Evolutionary conservation across 176 grass and related monocot species (phyloP).

Genomic region (Cenchrus americanus): DNA sequence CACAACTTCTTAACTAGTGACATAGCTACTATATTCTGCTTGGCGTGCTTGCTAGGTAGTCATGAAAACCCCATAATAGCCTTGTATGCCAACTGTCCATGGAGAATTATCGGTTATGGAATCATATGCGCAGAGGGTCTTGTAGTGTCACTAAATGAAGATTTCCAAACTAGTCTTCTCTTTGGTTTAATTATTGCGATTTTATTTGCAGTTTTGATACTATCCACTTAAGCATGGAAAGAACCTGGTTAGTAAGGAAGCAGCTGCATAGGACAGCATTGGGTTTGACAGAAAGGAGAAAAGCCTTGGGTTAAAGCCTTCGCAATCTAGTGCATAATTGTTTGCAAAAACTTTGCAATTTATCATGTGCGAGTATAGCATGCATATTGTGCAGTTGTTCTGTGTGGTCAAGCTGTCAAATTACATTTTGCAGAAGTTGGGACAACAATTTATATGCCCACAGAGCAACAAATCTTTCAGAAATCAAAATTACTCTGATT

Average conservation of each 20-base stretch:
- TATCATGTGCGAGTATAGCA: neutral
- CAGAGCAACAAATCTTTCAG: neutral
- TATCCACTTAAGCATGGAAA: neutral
- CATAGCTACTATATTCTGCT: neutral
- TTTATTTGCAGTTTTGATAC: slow-evolving; percentile 18
- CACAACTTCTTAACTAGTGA: neutral
- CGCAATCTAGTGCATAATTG: neutral
- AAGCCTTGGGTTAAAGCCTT: neutral
- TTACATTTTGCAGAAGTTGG: neutral
- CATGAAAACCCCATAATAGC: slow-evolving; percentile 6
- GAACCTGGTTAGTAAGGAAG: neutral
- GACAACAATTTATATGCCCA: neutral
- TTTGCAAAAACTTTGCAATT: neutral
- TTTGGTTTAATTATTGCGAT: neutral
- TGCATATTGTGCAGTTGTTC: neutral
- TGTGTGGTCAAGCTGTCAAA: neutral
- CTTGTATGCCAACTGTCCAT: neutral
- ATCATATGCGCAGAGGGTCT: neutral
- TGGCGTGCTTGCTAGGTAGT: neutral
- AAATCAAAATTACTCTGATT: neutral
- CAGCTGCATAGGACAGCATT: neutral
- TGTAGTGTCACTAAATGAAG: neutral
- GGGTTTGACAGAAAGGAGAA: neutral
- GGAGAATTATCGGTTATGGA: neutral
- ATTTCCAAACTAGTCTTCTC: neutral